Base-by-base conservation (phyloP, 192 early-diverging fungal genomes). In the Powellomyces hirtus region DNA sequence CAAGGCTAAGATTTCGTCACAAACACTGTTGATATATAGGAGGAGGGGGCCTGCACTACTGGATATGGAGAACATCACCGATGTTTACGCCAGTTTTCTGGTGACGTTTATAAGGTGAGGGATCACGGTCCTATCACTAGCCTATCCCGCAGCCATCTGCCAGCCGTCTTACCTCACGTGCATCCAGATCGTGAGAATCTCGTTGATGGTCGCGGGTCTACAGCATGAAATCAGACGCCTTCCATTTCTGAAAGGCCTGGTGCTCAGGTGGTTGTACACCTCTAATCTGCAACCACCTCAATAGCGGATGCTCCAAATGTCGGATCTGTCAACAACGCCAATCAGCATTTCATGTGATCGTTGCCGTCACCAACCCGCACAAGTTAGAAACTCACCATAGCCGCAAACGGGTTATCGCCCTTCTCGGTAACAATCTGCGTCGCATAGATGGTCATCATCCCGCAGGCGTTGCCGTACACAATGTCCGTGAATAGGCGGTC, bases 401-500 rank as follows among this genome's bases (percentile, higher is more conserved):
- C 70, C 6, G 95, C 94, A 36, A 86, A 74, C 0, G 75, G 72
- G 64, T 94, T 98, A 70, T 96, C 95, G 3, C 90, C 88, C 68
- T 89, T 70, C 34, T 79, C 77, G 0, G 91, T 86, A 22, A 96
- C 76, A 7, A 94, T 85, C 18, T 89, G 62, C 1, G 62, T 77
- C 0, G 86, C 89, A 66, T 90, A 83, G 27, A 96, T 86, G 0
- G 89, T 89, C 7, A 87, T 38, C 75, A 89, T 84, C 36, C 90
- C 91, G 27, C 80, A 75, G 30, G 77, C 66, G 61, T 98, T 95
- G 4, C 89, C 96, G 83, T 90, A 89, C 2, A 92, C 78, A 0
- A 96, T 76, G 61, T 98, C 94, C 0, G 94, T 98, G 13, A 92
- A 71, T 26, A 93, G 74, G 4, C 96, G 85, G 69, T 96, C 96